A percentile compares a stretch with the other conserved stretches of the same genome.
Evolutionary conservation across 768 basidiomycete genomes (phyloP).

Genomic region (Kwoniella heveanensis): DNA sequence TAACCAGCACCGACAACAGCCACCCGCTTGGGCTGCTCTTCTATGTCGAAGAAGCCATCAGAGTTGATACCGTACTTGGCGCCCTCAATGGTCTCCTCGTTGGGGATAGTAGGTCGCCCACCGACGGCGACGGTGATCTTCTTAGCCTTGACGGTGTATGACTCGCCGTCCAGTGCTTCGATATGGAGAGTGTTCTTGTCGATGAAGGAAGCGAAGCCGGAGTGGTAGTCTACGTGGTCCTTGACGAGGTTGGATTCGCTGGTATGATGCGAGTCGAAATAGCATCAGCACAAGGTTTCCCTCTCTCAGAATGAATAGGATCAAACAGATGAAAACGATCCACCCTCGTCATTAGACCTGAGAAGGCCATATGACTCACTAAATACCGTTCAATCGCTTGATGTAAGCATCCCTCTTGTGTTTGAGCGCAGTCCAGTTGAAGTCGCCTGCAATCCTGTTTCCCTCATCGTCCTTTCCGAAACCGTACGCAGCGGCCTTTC

Average conservation of each 20-base stretch:
- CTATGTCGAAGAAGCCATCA: constrained; percentile 94
- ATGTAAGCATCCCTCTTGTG: constrained; percentile 95
- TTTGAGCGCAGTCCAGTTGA: constrained; percentile 90
- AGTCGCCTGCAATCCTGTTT: constrained; percentile 60
- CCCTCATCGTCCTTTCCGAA: constrained; percentile 58
- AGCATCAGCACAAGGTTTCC: too few relatives aligned
- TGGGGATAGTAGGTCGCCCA: constrained; percentile 77
- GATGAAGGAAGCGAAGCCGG: constrained; percentile 72
- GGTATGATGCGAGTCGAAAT: too few relatives aligned
- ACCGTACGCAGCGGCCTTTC: constrained; percentile 68
- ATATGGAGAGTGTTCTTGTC: constrained; percentile 74
- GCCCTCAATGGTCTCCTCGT: constrained; percentile 79
- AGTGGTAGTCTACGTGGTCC: constrained; percentile 84
- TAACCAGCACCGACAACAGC: constrained; percentile 96
- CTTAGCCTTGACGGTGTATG: constrained; percentile 73
- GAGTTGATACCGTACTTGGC: constrained; percentile 82
- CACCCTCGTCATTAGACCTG: too few relatives aligned
- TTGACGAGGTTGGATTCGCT: constrained; percentile 77
- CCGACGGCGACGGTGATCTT: constrained; percentile 83
- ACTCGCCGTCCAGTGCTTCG: constrained; percentile 63
- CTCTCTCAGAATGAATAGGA: too few relatives aligned
- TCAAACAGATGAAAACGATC: too few relatives aligned
- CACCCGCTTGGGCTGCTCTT: constrained; percentile 86
- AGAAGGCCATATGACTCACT: constrained; percentile 56
- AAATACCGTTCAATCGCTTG: constrained; percentile 81